Evolutionary conservation across 2,329 filamentous ascomycete species (phyloP).

Genomic region (Colletotrichum graminicola): DNA sequence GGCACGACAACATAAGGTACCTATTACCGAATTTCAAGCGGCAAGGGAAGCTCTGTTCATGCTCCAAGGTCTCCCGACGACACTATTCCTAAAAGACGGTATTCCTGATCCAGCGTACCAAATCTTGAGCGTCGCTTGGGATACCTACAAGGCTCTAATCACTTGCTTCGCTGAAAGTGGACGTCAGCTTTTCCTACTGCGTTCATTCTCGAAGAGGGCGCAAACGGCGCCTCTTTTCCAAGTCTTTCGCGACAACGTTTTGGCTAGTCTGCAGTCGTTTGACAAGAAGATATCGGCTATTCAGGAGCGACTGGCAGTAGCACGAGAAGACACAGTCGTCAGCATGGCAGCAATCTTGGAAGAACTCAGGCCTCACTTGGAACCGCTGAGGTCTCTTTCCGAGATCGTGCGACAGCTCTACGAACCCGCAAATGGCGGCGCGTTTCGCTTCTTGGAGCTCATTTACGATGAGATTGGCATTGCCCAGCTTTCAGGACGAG

Average conservation of each 20-base stretch:
- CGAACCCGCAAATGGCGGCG: constrained; percentile 59
- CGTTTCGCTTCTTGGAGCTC: constrained; percentile 83
- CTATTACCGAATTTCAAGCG: constrained; percentile 40
- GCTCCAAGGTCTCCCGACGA: constrained; percentile 82
- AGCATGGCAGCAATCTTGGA: constrained; percentile 75
- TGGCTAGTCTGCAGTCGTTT: constrained; percentile 67
- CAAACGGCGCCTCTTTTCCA: constrained; percentile 73
- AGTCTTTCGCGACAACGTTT: constrained; percentile 76
- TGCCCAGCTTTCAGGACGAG: constrained; percentile 77
- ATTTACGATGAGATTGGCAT: constrained; percentile 78
- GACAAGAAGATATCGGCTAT: constrained; percentile 69
- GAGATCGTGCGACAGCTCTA: constrained; percentile 71
- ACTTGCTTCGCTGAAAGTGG: constrained; percentile 61
- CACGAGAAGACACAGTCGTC: constrained; percentile 66
- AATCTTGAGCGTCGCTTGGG: constrained; percentile 62
- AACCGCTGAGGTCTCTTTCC: constrained; percentile 71
- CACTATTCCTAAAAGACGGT: constrained; percentile 69
- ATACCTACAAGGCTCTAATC: constrained; percentile 63
- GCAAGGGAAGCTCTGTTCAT: constrained; percentile 76
- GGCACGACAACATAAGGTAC: constrained; percentile 35
- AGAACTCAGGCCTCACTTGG: constrained; percentile 66
- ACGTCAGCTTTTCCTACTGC: constrained; percentile 59
- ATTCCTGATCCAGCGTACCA: constrained; percentile 58
- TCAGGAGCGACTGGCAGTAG: constrained; percentile 71
- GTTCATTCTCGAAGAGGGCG: constrained; percentile 56